These are phyloP conservation scores for Taxillus chinensis DNA, from an alignment of 164 flowering plant species.

Conservation along the genomic window DNA sequence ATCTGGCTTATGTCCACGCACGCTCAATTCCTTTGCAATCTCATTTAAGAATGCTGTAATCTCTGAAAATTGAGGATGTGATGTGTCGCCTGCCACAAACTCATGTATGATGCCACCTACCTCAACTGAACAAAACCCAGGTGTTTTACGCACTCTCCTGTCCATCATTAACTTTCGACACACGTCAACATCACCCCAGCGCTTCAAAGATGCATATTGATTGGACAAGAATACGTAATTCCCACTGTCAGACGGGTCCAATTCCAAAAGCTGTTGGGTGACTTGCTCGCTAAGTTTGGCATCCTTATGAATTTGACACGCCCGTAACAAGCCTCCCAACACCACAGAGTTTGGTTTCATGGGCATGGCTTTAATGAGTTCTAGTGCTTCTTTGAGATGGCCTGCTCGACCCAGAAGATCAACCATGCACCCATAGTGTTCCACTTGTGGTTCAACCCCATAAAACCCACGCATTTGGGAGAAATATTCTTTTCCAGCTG, in stretches of 20 bases:
- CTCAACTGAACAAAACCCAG: slow-evolving; percentile 33
- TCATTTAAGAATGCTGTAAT: slow-evolving; percentile 23
- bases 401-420: slow-evolving; percentile 36
- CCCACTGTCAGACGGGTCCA: slow-evolving; percentile 32
- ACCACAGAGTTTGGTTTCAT: slow-evolving; percentile 25
- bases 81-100: slow-evolving; percentile 27
- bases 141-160: slow-evolving; percentile 25
- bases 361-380: slow-evolving; percentile 23
- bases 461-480: slow-evolving; percentile 19
- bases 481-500: slow-evolving; percentile 22
- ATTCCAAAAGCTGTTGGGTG: slow-evolving; percentile 18
- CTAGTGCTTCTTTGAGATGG: slow-evolving; percentile 24
- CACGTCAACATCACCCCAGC: slow-evolving; percentile 25
- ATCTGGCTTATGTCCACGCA: slow-evolving; percentile 22
- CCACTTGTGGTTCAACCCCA: slow-evolving; percentile 28
- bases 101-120: slow-evolving; percentile 26
- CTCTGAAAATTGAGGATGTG: slow-evolving; percentile 24
- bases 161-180: slow-evolving; percentile 23
- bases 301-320: slow-evolving; percentile 26
- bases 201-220: slow-evolving; percentile 22
- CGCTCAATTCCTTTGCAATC: slow-evolving; percentile 15
- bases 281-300: slow-evolving; percentile 21
- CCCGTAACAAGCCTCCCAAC: slow-evolving; percentile 29
- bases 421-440: slow-evolving; percentile 40
- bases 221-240: slow-evolving; percentile 34